Evolutionary conservation across 2,329 filamentous ascomycete genomes (phyloP).

Genomic region (Aspergillus costaricaensis): DNA sequence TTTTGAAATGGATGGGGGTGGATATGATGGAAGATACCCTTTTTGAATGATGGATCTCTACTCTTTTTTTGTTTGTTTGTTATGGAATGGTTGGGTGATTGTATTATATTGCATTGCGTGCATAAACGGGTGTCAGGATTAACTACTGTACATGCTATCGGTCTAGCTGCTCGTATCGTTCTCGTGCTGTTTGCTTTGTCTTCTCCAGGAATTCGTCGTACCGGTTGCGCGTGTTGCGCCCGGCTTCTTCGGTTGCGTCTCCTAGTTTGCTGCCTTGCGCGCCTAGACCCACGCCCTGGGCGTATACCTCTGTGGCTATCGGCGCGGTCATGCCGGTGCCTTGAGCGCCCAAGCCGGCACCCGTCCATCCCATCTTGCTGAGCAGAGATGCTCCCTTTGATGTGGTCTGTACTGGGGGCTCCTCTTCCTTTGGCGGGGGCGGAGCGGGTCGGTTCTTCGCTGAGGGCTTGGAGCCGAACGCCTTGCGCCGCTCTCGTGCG

Average conservation of each 20-base stretch:
- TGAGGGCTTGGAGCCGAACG: conserved; percentile 41
- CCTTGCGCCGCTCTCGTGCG: conserved; percentile 48
- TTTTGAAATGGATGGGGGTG: not conserved
- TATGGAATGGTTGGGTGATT: not conserved
- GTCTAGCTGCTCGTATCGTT: conserved; percentile 50
- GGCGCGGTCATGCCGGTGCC: conserved; percentile 51
- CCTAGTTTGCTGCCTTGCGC: conserved; percentile 53
- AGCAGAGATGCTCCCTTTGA: conserved; percentile 55
- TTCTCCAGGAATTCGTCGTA: conserved; percentile 53
- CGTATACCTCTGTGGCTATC: conserved; percentile 52
- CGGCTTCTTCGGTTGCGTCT: conserved; percentile 51
- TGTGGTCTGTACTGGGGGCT: conserved; percentile 30
- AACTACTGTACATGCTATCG: not conserved
- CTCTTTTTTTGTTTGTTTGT: not conserved
- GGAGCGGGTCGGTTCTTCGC: conserved; percentile 25
- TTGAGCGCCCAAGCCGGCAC: conserved; percentile 51
- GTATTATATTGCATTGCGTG: not conserved
- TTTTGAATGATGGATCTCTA: not conserved
- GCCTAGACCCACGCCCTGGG: conserved; percentile 52
- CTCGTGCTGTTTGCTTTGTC: conserved; percentile 49
- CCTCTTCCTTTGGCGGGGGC: conserved; percentile 33
- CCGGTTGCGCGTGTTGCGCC: conserved; percentile 49
- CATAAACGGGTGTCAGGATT: not conserved
- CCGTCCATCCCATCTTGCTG: conserved; percentile 55
- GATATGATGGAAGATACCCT: not conserved